Base-by-base conservation (phyloP, 352 stramenopile species). In the Globisporangium spinosum region DNA sequence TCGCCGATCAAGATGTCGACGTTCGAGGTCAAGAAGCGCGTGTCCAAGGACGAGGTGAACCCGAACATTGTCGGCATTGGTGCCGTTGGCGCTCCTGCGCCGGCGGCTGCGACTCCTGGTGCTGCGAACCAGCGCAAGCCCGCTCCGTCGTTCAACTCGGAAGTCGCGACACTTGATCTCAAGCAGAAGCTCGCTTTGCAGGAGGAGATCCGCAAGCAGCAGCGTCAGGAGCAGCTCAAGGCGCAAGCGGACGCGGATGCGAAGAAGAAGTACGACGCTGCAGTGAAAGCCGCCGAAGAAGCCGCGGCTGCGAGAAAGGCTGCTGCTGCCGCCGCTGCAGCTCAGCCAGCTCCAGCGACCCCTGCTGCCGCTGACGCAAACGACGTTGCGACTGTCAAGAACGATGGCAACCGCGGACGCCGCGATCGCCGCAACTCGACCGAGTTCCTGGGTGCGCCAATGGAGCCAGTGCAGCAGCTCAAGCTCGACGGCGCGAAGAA, bases 1-100 rank as follows among this genome's bases (percentile, higher is more conserved):
- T 90, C 79, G 40, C 83, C 83, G 27, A 90, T 91, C 58, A 89
- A 89, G 65, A 89, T 89, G 79, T 75, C 71, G 22, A 72, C 58
- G 64, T 76, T 79, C 47, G 70, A 76, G 34, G 15, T 58, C 45
- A 54, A 75, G 59, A 75, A 71, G 64, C 72, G 69, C 45, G 60
- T 40, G 38, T 40, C 23, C 15, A 70, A 65, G 6, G 51, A 70
- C 22, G 66, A 74, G 3, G 53, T 69, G 10, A 67, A 71, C 38
- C 43, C 62, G 22, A 57, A 58, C 32, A 62, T 70, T 12, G 65
- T 66, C 29, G 72, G 70, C 51, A 59, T 63, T 25, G 64, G 66
- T 38, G 62, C 69, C 3, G 59, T 72, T 25, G 64, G 65, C 8
- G 58, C 59, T 22, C 65, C 63, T 12, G 65, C 58, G 2, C 22